Evolutionary conservation across 2,329 filamentous ascomycete species (phyloP).

Genomic region (Hawksworthiomyces lignivorus): DNA sequence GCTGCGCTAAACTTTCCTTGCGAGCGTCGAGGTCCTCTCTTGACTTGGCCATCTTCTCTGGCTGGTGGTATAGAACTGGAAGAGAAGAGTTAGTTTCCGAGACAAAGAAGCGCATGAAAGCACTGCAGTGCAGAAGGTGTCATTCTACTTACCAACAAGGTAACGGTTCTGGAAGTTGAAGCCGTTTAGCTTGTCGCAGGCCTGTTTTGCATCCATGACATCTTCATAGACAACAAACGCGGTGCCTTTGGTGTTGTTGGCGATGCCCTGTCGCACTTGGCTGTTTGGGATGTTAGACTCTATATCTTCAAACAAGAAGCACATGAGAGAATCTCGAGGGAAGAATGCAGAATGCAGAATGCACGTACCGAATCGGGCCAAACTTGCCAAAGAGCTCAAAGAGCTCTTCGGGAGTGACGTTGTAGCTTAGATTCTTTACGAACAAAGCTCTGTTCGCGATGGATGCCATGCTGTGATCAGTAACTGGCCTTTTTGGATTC

Average conservation of each 20-base stretch:
- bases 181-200: conserved; percentile 98
- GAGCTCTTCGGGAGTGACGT: conserved; percentile 94
- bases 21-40: conserved; percentile 91
- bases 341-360: no score
- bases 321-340: no score
- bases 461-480: conserved; percentile 11
- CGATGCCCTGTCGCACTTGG: conserved; percentile 97
- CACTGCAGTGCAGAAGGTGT: no score
- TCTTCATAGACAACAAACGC: conserved; percentile 99
- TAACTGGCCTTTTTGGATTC: no score
- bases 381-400: conserved; percentile 99
- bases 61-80: conserved; percentile 55
- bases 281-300: conserved; percentile 38
- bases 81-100: neutral
- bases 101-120: conserved; percentile 8
- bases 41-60: conserved; percentile 65
- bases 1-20: conserved; percentile 93
- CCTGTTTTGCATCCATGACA: conserved; percentile 96
- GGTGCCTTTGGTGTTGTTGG: conserved; percentile 94
- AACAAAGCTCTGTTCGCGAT: conserved; percentile 75
- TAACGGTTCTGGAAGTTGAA: conserved; percentile 99
- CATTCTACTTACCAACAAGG: conserved; percentile 70
- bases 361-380: conserved; percentile 78
- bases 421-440: conserved; percentile 99
- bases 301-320: no score